A percentile compares a stretch with the other conserved stretches of the same genome.
Evolutionary conservation across 805 yeast species (phyloP).

Genomic region (Kazachstania viticola): DNA sequence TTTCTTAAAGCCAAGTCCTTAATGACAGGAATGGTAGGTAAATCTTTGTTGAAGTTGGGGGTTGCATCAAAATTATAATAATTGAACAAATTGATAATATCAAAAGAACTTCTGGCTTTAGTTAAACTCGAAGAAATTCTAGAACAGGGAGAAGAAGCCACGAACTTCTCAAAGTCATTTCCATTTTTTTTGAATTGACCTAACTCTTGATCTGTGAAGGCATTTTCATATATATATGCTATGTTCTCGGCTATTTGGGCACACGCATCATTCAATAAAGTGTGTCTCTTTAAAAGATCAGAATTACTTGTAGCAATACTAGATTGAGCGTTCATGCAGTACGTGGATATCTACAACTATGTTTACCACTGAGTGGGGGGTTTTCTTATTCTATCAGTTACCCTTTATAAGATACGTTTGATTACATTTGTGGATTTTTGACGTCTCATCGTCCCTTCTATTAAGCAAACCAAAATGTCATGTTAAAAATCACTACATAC

Average conservation of each 20-base stretch:
- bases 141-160: slow-evolving; percentile 6
- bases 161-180: slow-evolving; percentile 2
- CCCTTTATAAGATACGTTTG: too few relatives aligned
- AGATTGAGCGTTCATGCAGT: too few relatives aligned
- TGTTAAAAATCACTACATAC: too few relatives aligned
- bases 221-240: slow-evolving; percentile 6
- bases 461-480: too few relatives aligned
- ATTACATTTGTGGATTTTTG: too few relatives aligned
- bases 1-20: slow-evolving; percentile 4
- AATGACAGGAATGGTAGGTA: slow-evolving; percentile 7
- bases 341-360: too few relatives aligned
- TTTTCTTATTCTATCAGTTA: too few relatives aligned
- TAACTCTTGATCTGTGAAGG: slow-evolving; percentile 4
- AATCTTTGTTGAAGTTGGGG: background rate
- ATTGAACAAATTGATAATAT: slow-evolving; percentile 4
- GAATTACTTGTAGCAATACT: too few relatives aligned
- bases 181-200: background rate
- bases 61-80: slow-evolving; percentile 5
- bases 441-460: too few relatives aligned
- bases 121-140: slow-evolving; percentile 2
- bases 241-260: slow-evolving; percentile 6
- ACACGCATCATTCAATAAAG: too few relatives aligned
- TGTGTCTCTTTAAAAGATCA: too few relatives aligned
- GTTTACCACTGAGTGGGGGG: too few relatives aligned
- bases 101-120: slow-evolving; percentile 1